A percentile compares a stretch with the other conserved stretches of the same genome.
Conservation (phyloP, 768 basidiomycete species). For the Termitomyces sp. region DNA sequence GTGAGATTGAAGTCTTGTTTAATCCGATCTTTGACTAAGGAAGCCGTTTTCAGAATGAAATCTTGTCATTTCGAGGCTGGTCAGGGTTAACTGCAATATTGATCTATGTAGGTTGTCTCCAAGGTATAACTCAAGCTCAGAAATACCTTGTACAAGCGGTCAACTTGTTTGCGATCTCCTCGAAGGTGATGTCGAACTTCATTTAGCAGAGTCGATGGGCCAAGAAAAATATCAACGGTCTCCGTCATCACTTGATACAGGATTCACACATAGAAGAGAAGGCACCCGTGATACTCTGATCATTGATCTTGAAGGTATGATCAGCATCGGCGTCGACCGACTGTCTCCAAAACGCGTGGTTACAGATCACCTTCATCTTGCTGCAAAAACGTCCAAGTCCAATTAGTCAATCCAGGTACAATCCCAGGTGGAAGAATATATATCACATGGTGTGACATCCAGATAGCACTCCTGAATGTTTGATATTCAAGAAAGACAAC, state of each 20-base stretch:
- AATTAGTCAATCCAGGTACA: neutral
- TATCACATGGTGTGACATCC: neutral
- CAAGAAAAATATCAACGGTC: neutral
- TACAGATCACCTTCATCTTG: neutral
- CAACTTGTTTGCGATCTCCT: neutral
- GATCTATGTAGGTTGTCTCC: neutral
- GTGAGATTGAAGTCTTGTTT: neutral
- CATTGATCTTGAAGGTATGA: neutral
- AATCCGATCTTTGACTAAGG: neutral
- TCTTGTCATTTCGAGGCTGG: too few species aligned
- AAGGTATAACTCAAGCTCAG: neutral
- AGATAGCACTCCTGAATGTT: neutral
- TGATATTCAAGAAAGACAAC: neutral
- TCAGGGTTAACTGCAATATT: neutral
- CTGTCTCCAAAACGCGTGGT: neutral
- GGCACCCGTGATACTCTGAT: neutral
- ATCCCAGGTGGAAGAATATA: neutral
- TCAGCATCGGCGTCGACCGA: neutral
- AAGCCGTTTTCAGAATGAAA: neutral
- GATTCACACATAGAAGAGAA: neutral
- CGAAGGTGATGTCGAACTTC: neutral
- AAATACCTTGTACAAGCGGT: neutral
- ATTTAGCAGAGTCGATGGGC: neutral
- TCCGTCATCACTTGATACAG: neutral
- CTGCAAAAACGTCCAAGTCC: neutral